A percentile compares a stretch with the other conserved stretches of the same genome.
phyloP scores from a whole-genome alignment of 1,284 basidiomycete genomes.

The Retiboletus flavoniger region DNA sequence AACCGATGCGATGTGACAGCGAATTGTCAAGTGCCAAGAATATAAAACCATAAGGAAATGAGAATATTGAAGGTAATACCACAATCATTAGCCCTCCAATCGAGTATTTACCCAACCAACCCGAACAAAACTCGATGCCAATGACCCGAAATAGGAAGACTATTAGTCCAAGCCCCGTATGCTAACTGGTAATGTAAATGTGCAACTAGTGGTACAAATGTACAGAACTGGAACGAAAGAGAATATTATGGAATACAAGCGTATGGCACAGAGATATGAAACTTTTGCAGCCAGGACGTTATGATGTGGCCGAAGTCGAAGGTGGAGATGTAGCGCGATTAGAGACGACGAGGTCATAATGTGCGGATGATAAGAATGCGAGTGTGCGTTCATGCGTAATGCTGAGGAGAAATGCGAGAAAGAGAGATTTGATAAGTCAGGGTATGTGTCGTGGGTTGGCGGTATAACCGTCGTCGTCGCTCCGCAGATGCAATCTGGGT shows the following conservation, averaged over 20 bases:
- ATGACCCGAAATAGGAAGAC: slow-evolving; percentile 24
- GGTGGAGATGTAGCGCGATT: slow-evolving; percentile 32
- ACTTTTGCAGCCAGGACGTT: slow-evolving; percentile 22
- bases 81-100: slow-evolving; percentile 33
- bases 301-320: slow-evolving; percentile 16
- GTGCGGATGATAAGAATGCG: slow-evolving; percentile 29
- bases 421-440: slow-evolving; percentile 33
- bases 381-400: slow-evolving; percentile 25
- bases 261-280: slow-evolving; percentile 33
- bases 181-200: slow-evolving; percentile 37
- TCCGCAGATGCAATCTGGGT: slow-evolving; percentile 31
- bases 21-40: slow-evolving; percentile 32
- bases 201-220: slow-evolving; percentile 36
- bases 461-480: slow-evolving; percentile 34
- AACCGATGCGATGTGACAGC: slow-evolving; percentile 30
- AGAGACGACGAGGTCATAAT: slow-evolving; percentile 32
- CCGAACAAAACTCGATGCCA: slow-evolving; percentile 31
- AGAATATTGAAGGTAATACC: slow-evolving; percentile 22
- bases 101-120: slow-evolving; percentile 31
- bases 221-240: slow-evolving; percentile 27
- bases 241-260: slow-evolving; percentile 36
- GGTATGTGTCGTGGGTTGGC: slow-evolving; percentile 37
- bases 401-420: slow-evolving; percentile 23
- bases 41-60: slow-evolving; percentile 31
- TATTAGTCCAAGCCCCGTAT: slow-evolving; percentile 37